Evolutionary conservation across 73 alveolate species (phyloP).

Genomic region (Stentor roeselii): DNA sequence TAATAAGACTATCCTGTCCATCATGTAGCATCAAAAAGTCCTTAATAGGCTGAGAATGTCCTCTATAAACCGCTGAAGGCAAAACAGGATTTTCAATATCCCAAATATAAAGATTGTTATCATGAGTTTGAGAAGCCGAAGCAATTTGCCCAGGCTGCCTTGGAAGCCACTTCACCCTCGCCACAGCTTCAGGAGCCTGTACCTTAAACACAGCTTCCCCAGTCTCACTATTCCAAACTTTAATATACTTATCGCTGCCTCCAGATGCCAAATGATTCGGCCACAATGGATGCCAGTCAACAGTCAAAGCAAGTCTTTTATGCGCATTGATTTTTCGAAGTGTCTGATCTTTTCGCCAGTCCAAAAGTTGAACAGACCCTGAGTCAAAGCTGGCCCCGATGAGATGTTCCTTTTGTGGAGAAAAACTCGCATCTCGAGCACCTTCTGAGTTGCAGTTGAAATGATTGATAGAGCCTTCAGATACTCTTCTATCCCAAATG

Average conservation of each 20-base stretch:
- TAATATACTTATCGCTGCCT: slow-evolving; percentile 4
- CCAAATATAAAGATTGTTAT: slow-evolving; percentile 24
- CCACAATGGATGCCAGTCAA: slow-evolving; percentile 28
- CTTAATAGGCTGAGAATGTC: slow-evolving; percentile 14
- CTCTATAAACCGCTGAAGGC: not conserved
- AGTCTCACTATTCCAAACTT: slow-evolving; percentile 9
- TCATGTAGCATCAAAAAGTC: not conserved
- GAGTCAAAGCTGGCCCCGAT: slow-evolving; percentile 25
- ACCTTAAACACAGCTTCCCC: not conserved
- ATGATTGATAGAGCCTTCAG: not conserved
- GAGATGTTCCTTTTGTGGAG: not conserved
- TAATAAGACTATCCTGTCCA: not conserved
- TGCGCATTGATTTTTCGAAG: slow-evolving; percentile 23
- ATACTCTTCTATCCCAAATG: slow-evolving; percentile 17
- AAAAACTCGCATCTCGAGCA: slow-evolving; percentile 26
- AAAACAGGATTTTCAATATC: slow-evolving; percentile 5
- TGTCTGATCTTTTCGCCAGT: not conserved
- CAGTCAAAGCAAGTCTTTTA: not conserved
- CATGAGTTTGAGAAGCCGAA: slow-evolving; percentile 8
- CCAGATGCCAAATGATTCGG: slow-evolving; percentile 18
- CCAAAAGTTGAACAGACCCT: slow-evolving; percentile 22
- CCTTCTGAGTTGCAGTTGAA: slow-evolving; percentile 16
- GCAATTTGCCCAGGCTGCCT: not conserved
- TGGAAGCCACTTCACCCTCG: slow-evolving; percentile 25
- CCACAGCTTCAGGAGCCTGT: slow-evolving; percentile 25